Evolutionary conservation across 2,329 filamentous ascomycete species (phyloP), one percentile per base, ranked within the genome.

Genomic region (Aspergillus eucalypticola): DNA sequence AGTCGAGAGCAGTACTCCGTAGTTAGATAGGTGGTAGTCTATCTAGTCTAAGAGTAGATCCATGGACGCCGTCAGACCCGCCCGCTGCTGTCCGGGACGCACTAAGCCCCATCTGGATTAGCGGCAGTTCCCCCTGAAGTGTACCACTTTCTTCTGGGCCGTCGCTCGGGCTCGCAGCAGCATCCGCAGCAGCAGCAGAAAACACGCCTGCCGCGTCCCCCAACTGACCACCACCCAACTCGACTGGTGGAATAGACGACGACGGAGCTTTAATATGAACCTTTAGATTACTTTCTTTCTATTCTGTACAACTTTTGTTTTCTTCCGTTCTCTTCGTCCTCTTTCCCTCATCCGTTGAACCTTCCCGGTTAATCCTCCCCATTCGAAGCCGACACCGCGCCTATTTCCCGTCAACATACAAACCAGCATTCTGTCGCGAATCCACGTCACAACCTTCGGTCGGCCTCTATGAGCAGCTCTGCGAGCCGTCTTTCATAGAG

Each of bases 391-490:
- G 48, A 56, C 53, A 59, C 58, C 64, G 63, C 67, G 61, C 56
- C 51, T 44, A 41, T 60, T 42, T 58, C 39, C 39, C 55, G 55
- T 59, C 62, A 62, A 58, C 56, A 57, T 46, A 64, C 29, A 41
- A 21, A 25, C 27, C 15, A 49, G 25, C 46, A 32, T 50, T 19
- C 58, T 17, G 6, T 19, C 29, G 44, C 21, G 13, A 29, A 49
- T n/a, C 35, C 38, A 25, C 42, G 53, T 35, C 29, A 41, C 23
- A 46, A 19, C 53, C 27, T 51, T 51, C 49, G 56, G 35, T 46
- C 56, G 25, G 52, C 32, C 38, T 61, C 62, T 73, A 78, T 78
- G 76, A 71, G 63, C 67, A 71, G 63, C 67, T 56, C 60, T 54
- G 61, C 60, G 60, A 60, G 52, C 48, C 59, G 48, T 57, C 62